phyloP scores from a whole-genome alignment of 2,329 filamentous ascomycete species.

The Emmonsiellopsis sp. region DNA sequence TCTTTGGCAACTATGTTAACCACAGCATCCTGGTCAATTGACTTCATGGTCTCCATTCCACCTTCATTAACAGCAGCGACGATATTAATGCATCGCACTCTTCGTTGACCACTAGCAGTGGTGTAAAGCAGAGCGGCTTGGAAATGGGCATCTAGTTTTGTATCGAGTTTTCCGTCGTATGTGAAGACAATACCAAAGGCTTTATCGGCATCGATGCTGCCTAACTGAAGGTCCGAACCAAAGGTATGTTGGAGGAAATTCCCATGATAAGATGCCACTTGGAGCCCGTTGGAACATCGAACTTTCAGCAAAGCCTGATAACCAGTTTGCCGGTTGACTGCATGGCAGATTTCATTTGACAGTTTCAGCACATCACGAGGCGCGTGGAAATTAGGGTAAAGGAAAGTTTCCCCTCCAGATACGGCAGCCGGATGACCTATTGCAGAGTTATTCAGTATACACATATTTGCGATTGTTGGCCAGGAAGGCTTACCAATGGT shows the following conservation, averaged over 20 bases:
- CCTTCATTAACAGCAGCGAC: slow-evolving; percentile 87
- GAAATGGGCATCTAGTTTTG: slow-evolving; percentile 95
- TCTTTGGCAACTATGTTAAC: slow-evolving; percentile 85
- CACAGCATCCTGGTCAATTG: slow-evolving; percentile 92
- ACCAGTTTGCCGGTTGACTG: slow-evolving; percentile 80
- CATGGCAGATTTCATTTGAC: slow-evolving; percentile 74
- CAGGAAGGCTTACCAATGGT: slow-evolving; percentile 60
- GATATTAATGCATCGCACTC: slow-evolving; percentile 86
- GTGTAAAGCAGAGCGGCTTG: slow-evolving; percentile 93
- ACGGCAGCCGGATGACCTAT: slow-evolving; percentile 71
- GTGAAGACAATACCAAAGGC: slow-evolving; percentile 83
- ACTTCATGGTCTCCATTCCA: slow-evolving; percentile 75
- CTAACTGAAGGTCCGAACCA: slow-evolving; percentile 88
- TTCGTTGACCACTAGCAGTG: slow-evolving; percentile 74
- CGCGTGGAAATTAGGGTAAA: slow-evolving; percentile 91
- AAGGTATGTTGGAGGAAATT: slow-evolving; percentile 96
- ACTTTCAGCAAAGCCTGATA: slow-evolving; percentile 98
- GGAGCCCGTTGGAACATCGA: slow-evolving; percentile 89
- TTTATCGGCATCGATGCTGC: slow-evolving; percentile 86
- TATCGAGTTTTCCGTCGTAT: slow-evolving; percentile 95
- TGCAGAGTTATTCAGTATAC: slow-evolving; percentile 11
- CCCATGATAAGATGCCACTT: slow-evolving; percentile 88
- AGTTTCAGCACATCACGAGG: slow-evolving; percentile 78
- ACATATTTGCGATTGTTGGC: slow-evolving; percentile 3
- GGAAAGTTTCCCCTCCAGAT: slow-evolving; percentile 92